A percentile compares a stretch with the other conserved stretches of the same genome.
Conservation (phyloP, 495 filamentous ascomycete species). For the Neurospora sp. region DNA sequence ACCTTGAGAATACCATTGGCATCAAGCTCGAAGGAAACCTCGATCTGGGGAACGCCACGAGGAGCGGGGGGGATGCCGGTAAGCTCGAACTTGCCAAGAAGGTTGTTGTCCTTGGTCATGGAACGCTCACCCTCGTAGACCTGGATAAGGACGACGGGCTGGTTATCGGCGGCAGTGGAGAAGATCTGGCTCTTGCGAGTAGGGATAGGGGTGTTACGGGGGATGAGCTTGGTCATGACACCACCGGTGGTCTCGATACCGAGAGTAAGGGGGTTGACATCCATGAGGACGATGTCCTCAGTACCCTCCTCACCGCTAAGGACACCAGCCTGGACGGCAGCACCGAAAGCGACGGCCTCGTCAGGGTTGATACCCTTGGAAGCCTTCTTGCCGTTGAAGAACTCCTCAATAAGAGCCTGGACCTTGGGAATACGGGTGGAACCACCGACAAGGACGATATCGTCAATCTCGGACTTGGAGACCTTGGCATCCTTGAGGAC, state of each 20-base stretch:
- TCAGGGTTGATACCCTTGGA: constrained; percentile 99
- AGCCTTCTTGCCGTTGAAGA: constrained; percentile 86
- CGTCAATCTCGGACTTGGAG: constrained; percentile 76
- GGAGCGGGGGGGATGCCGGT: constrained; percentile 90
- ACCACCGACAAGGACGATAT: constrained; percentile 86
- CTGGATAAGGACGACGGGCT: constrained; percentile 94
- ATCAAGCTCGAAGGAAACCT: constrained; percentile 95
- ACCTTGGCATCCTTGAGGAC: constrained; percentile 88
- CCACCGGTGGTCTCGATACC: constrained; percentile 98
- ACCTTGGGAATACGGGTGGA: constrained; percentile 98
- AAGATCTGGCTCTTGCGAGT: constrained; percentile 97
- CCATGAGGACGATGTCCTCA: constrained; percentile 78
- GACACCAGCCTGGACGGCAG: constrained; percentile 94
- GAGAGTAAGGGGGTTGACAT: constrained; percentile 95
- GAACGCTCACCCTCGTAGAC: constrained; percentile 94
- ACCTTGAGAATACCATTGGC: constrained; percentile 98
- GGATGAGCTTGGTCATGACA: constrained; percentile 96
- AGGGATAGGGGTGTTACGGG: constrained; percentile 89
- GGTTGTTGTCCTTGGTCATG: constrained; percentile 94
- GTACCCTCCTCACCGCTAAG: constrained; percentile 79
- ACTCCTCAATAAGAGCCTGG: constrained; percentile 88
- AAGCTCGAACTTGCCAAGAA: constrained; percentile 95
- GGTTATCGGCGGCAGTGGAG: constrained; percentile 96
- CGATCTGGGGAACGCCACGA: constrained; percentile 93
- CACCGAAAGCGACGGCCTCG: constrained; percentile 95